Evolutionary conservation across 1,284 basidiomycete genomes (phyloP), one percentile per base, ranked within the genome.

Genomic region (Malassezia restricta): DNA sequence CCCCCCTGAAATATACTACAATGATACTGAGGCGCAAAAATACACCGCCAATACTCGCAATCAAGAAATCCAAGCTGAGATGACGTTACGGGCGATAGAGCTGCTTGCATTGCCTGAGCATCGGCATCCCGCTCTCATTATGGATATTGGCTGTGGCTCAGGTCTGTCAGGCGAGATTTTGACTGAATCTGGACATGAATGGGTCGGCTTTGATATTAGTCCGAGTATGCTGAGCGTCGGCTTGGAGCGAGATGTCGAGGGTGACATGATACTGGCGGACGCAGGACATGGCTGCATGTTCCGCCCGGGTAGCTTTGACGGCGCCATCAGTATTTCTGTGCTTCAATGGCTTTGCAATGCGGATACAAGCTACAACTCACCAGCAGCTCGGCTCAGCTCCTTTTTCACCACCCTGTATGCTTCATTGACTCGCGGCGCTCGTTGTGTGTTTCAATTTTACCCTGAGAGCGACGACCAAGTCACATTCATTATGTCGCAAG

Each of bases 291-390:
- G 76, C 0, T 74, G 75, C 52, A 70, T 89, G 3, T 98, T 96
- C 75, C 80, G 94, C 30, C 86, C 94, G 41, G 94, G 92, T 54
- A 86, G 86, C 57, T 98, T 98, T 73, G 94, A 99, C 73, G 94
- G 91, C 40, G 90, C 89, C 7, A 98, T 99, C 68, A 92, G 90
- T 69, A 87, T 99, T 70, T 98, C 94, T 17, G 94, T 96, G 24
- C 79, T 99, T 3, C 94, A 99, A 76, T 99, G 94, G 94, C 80
- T 99, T 0, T 81, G 96, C 57, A 99, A 98, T 74, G 92, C 94
- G 37, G 94, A 98, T 74, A 85, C 88, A 28, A 84, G 86, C 3
- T 83, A 87, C 58, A 86, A 89, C 52, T 92, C 90, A 2, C 94
- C 94, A 0, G 86, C 90, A 0, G 85, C 89, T 65, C 86, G 94